These are phyloP conservation scores for Monilinia fructigena DNA, from an alignment of 2,329 filamentous ascomycete genomes.

Conservation along the genomic window DNA sequence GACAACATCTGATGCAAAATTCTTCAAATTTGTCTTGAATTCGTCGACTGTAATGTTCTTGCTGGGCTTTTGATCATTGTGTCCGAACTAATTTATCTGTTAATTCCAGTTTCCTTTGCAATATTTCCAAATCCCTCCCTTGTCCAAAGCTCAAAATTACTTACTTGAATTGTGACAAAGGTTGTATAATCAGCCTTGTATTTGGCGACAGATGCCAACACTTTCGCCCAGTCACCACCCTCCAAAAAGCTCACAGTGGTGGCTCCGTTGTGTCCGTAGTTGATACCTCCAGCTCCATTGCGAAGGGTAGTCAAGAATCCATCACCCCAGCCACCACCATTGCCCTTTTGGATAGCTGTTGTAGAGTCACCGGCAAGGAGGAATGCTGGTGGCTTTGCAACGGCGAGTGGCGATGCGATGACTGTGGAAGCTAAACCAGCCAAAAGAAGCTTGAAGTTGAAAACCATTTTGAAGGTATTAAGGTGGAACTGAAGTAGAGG, in stretches of 20 bases:
- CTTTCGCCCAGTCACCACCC: slow-evolving; percentile 48
- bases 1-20: slow-evolving; percentile 39
- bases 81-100: slow-evolving; percentile 44
- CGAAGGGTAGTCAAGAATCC: slow-evolving; percentile 50
- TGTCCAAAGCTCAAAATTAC: not conserved
- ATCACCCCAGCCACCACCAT: slow-evolving; percentile 48
- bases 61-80: slow-evolving; percentile 52
- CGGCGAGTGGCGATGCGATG: not conserved
- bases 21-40: slow-evolving; percentile 47
- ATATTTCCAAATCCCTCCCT: not conserved
- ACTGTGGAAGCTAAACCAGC: not conserved
- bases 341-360: slow-evolving; percentile 33
- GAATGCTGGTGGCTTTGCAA: slow-evolving; percentile 38
- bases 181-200: slow-evolving; percentile 42
- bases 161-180: slow-evolving; percentile 51
- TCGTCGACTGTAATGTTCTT: slow-evolving; percentile 43
- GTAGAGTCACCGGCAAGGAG: slow-evolving; percentile 46
- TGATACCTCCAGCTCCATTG: slow-evolving; percentile 36
- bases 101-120: not conserved
- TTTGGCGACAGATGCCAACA: slow-evolving; percentile 43
- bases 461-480: not conserved
- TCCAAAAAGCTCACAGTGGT: slow-evolving; percentile 50
- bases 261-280: slow-evolving; percentile 49
- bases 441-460: slow-evolving; percentile 1
- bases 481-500: not conserved